Evolutionary conservation across 2,329 filamentous ascomycete species (phyloP).

Genomic region (Lomentospora prolificans): DNA sequence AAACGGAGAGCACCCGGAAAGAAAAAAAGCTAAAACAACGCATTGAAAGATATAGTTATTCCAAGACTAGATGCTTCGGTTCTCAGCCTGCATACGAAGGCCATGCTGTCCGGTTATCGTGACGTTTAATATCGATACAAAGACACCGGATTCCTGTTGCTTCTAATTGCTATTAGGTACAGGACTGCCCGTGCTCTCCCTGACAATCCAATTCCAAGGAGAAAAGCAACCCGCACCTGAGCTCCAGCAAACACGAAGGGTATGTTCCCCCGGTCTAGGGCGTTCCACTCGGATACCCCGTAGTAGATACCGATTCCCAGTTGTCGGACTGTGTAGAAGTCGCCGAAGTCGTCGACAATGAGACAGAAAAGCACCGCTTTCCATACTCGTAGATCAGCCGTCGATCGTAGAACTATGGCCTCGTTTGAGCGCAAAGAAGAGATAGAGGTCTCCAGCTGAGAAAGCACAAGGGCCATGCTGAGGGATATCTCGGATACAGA

Average conservation of each 20-base stretch:
- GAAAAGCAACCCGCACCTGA: constrained; percentile 46
- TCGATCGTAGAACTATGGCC: constrained; percentile 62
- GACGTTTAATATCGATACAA: not conserved
- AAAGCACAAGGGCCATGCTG: constrained; percentile 56
- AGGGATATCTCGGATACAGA: constrained; percentile 34
- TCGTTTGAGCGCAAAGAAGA: constrained; percentile 71
- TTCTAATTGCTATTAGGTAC: not conserved
- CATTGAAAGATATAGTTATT: not conserved
- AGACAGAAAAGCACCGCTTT: constrained; percentile 54
- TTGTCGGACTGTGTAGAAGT: constrained; percentile 55
- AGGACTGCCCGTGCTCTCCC: too few relatives aligned
- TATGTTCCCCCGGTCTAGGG: constrained; percentile 59
- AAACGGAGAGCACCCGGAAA: not conserved
- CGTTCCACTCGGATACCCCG: constrained; percentile 52
- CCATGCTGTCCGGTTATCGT: not conserved
- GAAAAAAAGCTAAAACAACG: not conserved
- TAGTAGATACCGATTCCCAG: constrained; percentile 56
- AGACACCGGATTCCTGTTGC: too few relatives aligned
- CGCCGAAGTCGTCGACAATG: constrained; percentile 66
- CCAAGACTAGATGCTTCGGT: not conserved
- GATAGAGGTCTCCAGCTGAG: constrained; percentile 67
- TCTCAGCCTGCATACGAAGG: not conserved
- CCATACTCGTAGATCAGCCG: constrained; percentile 62
- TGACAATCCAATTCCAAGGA: constrained; percentile 44
- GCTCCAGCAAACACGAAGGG: constrained; percentile 61